Conservation (phyloP, 306 rosid genomes). For the Amphicarpaea edgeworthii region DNA sequence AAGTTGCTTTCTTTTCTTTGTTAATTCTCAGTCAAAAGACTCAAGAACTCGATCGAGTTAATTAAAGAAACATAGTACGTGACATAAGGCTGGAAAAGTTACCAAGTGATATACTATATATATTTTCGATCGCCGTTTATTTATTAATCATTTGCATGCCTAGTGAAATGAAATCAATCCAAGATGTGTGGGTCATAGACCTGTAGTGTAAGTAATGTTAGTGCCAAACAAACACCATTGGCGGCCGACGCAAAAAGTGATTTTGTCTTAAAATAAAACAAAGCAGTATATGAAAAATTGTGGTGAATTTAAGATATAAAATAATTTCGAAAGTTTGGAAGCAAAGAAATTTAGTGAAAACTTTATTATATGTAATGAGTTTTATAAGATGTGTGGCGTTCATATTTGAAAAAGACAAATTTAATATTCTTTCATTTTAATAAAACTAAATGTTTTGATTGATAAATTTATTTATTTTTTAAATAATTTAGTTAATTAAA, state of each 20-base stretch:
- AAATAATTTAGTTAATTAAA: too few species aligned
- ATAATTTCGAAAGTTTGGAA: too few species aligned
- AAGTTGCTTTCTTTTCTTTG: conserved; percentile 36
- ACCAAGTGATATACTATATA: conserved; percentile 20
- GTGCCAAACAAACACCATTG: background rate
- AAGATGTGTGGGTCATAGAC: conserved; percentile 41
- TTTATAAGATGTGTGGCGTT: too few species aligned
- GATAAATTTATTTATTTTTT: too few species aligned
- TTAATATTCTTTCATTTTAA: too few species aligned
- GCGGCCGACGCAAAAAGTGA: conserved; percentile 8
- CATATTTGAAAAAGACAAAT: too few species aligned
- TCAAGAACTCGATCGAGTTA: background rate
- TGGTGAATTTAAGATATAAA: too few species aligned
- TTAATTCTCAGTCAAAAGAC: conserved; percentile 43
- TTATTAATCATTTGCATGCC: conserved; percentile 45
- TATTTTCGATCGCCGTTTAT: conserved; percentile 35
- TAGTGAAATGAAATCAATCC: conserved; percentile 38
- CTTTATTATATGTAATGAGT: too few species aligned
- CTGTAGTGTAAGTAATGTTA: background rate
- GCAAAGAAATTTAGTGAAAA: too few species aligned
- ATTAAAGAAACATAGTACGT: conserved; percentile 26
- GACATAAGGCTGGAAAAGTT: conserved; percentile 42
- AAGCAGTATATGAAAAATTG: background rate
- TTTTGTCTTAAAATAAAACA: background rate
- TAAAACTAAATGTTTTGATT: too few species aligned